Evolutionary conservation across 2,329 filamentous ascomycete genomes (phyloP).

Genomic region (Thermochaetoides dissita): DNA sequence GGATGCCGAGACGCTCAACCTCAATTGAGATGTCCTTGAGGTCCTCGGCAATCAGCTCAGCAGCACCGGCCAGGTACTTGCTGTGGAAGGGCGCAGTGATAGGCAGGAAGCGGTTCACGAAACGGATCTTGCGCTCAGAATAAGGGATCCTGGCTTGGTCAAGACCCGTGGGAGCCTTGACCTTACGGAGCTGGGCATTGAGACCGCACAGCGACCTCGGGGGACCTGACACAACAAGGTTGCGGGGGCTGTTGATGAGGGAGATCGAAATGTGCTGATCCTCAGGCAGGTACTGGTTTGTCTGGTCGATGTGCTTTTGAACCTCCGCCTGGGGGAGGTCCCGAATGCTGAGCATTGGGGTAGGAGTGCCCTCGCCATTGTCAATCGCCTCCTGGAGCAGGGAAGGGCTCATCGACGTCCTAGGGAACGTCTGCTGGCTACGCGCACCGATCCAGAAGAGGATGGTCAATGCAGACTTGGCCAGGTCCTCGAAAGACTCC

Average conservation of each 20-base stretch:
- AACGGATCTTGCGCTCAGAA: constrained; percentile 91
- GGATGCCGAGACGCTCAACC: constrained; percentile 58
- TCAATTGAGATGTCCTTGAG: constrained; percentile 70
- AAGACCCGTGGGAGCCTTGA: constrained; percentile 92
- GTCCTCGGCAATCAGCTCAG: constrained; percentile 71
- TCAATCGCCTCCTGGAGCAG: constrained; percentile 88
- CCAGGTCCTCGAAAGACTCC: constrained; percentile 76
- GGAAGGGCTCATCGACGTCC: constrained; percentile 80
- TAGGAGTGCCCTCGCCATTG: constrained; percentile 86
- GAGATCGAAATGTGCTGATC: constrained; percentile 93
- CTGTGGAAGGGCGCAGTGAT: constrained; percentile 99
- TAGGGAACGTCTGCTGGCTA: constrained; percentile 93
- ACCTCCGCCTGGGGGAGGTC: constrained; percentile 79
- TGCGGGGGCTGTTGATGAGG: constrained; percentile 89
- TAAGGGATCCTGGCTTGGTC: constrained; percentile 91
- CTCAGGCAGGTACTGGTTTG: constrained; percentile 86
- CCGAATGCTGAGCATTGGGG: constrained; percentile 94
- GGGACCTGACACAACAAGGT: constrained; percentile 91
- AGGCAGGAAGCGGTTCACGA: constrained; percentile 90
- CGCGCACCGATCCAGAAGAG: constrained; percentile 98
- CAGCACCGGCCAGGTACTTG: constrained; percentile 74
- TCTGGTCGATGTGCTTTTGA: constrained; percentile 91
- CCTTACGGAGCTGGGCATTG: constrained; percentile 86
- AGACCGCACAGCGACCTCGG: constrained; percentile 93
- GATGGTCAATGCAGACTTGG: constrained; percentile 71